Conservation (phyloP, 257 asterid genomes). For the Phtheirospermum japonicum region DNA sequence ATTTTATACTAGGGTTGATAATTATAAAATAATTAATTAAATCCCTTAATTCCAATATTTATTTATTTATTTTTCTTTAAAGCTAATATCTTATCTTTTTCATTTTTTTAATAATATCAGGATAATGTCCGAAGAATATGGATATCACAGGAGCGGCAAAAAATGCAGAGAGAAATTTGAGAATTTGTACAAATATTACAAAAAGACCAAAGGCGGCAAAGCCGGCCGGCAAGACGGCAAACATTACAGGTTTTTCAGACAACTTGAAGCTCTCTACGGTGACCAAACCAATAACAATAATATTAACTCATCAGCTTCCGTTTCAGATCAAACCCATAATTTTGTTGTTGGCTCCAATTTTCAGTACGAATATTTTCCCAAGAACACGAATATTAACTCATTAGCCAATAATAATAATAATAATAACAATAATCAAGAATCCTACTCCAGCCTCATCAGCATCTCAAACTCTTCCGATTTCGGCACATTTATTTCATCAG, state of each 20-base stretch:
- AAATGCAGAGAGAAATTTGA: conserved; percentile 95
- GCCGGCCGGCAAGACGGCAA: conserved; percentile 96
- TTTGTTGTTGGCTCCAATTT: conserved; percentile 28
- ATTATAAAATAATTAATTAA: too few species aligned
- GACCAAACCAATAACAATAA: conserved; percentile 18
- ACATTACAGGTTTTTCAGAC: conserved; percentile 85
- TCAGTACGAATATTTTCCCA: conserved; percentile 23
- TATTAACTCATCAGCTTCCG: conserved; percentile 18
- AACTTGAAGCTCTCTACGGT: conserved; percentile 91
- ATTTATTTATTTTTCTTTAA: too few species aligned
- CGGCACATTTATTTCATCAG: conserved; percentile 44
- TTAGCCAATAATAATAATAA: neutral
- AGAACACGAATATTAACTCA: conserved; percentile 1
- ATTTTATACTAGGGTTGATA: neutral
- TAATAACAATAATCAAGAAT: conserved; percentile 42
- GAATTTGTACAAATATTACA: conserved; percentile 89
- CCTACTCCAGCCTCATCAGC: conserved; percentile 48
- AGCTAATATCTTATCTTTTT: too few species aligned
- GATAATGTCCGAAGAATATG: conserved; percentile 79
- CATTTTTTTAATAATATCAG: conserved; percentile 33
- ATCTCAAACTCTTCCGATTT: conserved; percentile 55
- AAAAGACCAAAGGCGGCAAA: conserved; percentile 88
- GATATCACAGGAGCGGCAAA: conserved; percentile 87
- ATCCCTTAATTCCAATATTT: too few species aligned
- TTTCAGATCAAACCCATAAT: too few species aligned